Base-by-base conservation (phyloP, 108 stramenopile genomes). In the Nitzschia sp. region DNA sequence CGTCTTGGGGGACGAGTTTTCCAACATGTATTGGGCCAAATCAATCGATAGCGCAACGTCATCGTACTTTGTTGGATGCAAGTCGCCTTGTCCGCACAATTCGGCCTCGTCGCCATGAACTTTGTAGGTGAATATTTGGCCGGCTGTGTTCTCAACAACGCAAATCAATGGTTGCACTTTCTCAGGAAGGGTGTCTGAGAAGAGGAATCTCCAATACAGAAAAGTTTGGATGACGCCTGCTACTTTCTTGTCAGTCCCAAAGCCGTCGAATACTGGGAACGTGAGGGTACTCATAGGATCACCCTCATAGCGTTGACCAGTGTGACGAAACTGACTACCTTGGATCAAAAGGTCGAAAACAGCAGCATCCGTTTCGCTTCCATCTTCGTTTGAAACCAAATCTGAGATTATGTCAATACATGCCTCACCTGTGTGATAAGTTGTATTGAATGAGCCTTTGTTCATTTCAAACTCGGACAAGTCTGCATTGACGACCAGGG, bases 61-160 rank as follows among this genome's bases (percentile, higher is more conserved):
- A 40, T 80, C 65, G 57, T 77, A 89, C 19, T 58, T 61, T 17
- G 52, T 26, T 52, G 86, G 82, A 53, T 89, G 83, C 11, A 61
- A 37, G 56, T 89, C 88, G 10, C 83, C 83, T 22, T 72, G 65
- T 1, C 85, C 85, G 51, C 84, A 19, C 10, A 73, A 63, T 10
- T 44, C 63, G 21, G 82, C 83, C 0, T 65, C 15, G 10, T 54
- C 66, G 0, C 85, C 89, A 21, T 63, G 59, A 29, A 90, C 64
- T 19, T 50, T 22, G 44, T 77, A 90, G 20, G 73, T 84, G 54
- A 78, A 76, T 10, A 42, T 15, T 41, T 84, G 65, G 5, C 62
- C 62, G 20, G 41, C 41, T 3, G 62, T 29, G 22, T 63, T 63
- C 6, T 46, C 25, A 19, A 63, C 21, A 17, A 63, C 62, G 10